A percentile compares a stretch with the other conserved stretches of the same genome.
phyloP scores from a whole-genome alignment of 2,329 filamentous ascomycete species.

The Xylariaceae sp. region DNA sequence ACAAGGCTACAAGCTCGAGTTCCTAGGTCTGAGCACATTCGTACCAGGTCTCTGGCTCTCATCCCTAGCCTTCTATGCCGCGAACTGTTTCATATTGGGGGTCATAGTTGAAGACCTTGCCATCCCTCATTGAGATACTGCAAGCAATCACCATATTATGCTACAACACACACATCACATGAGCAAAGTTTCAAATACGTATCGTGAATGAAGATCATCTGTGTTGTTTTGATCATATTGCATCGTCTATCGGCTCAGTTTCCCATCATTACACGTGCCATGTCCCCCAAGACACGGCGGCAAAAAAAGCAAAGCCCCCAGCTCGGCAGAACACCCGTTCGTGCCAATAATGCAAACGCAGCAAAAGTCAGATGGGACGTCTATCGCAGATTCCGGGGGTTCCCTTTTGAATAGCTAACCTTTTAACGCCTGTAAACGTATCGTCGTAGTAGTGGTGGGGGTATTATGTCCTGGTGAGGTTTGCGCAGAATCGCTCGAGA shows the following conservation, averaged over 20 bases:
- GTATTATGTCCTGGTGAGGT: neutral
- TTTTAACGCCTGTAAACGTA: neutral
- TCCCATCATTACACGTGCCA: too few species aligned
- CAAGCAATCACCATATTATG: too few species aligned
- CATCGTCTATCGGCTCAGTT: too few species aligned
- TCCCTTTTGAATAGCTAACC: neutral
- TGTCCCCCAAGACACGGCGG: too few species aligned
- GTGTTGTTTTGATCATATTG: too few species aligned
- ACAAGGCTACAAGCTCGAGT: slow-evolving; percentile 72
- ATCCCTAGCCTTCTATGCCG: slow-evolving; percentile 73
- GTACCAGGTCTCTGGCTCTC: slow-evolving; percentile 77
- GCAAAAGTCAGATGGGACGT: neutral
- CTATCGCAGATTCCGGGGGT: neutral
- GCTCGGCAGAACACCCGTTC: too few species aligned
- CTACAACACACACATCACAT: too few species aligned
- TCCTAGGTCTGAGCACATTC: slow-evolving; percentile 78
- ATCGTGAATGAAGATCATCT: too few species aligned
- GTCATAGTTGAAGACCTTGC: slow-evolving; percentile 67
- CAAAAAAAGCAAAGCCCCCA: too few species aligned
- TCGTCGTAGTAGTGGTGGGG: neutral
- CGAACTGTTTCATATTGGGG: slow-evolving; percentile 85
- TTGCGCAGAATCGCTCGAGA: too few species aligned
- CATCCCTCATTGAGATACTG: neutral
- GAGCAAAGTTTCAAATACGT: too few species aligned
- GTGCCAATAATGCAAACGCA: too few species aligned